These are phyloP conservation scores for Aspergillus vadensis DNA, from an alignment of 2,329 filamentous ascomycete species.

Conservation along the genomic window DNA sequence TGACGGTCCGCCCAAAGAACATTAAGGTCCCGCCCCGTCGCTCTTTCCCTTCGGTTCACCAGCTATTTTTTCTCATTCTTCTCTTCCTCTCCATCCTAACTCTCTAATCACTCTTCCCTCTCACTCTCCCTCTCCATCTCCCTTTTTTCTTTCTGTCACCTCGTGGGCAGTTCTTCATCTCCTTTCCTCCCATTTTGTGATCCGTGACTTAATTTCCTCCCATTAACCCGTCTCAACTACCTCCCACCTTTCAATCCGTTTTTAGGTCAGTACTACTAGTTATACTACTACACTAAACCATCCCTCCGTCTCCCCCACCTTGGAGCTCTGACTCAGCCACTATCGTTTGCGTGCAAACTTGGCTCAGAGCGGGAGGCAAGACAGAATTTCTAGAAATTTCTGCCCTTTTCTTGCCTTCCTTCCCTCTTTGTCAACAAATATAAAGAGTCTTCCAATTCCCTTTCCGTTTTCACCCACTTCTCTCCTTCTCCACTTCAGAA, in stretches of 20 bases:
- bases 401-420: background rate
- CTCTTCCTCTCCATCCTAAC: conserved; percentile 9
- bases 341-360: conserved; percentile 11
- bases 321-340: conserved; percentile 3
- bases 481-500: background rate
- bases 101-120: conserved; percentile 15
- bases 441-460: background rate
- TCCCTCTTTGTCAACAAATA: background rate
- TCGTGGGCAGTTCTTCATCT: background rate
- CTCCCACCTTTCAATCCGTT: background rate
- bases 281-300: background rate
- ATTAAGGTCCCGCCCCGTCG: conserved; percentile 31
- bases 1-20: conserved; percentile 25
- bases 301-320: conserved; percentile 11
- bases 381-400: background rate
- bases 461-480: background rate
- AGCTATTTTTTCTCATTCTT: conserved; percentile 8
- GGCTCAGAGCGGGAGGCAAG: background rate
- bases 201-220: conserved; percentile 6
- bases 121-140: conserved; percentile 15
- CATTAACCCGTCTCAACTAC: background rate
- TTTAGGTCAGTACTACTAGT: conserved; percentile 12
- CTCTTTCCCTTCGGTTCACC: conserved; percentile 14
- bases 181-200: background rate
- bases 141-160: background rate